Evolutionary conservation across 2,329 filamentous ascomycete genomes (phyloP), one percentile per base, ranked within the genome.

Genomic region (Coniochaeta sp.): DNA sequence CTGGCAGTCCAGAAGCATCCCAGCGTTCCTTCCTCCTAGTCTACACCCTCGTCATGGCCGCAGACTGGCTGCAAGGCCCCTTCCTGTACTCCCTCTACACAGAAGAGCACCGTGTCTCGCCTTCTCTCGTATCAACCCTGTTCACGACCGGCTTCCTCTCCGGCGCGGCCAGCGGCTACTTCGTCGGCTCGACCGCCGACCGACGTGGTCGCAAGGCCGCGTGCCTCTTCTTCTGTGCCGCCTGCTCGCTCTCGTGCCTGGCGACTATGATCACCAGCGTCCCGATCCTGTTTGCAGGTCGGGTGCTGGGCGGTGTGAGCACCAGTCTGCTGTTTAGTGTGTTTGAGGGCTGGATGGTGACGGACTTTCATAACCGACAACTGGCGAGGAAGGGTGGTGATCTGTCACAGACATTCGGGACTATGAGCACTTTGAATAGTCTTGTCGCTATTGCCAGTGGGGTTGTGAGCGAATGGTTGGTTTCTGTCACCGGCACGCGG

Each of bases 341-440:
- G 12, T 85, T 86, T 62, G 82, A 86, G 64, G 79, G 81, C 54
- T 86, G 83, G 83, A 79, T 86, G 74, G 79, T 86, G 31, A 76
- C 80, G 54, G 82, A 86, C 65, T 86, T 79, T 62, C 77, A 81
- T 61, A 68, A 72, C 26, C 71, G 76, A 44, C 74, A 75, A 17
- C 66, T 83, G 8, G 73, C 76, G 44, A 70, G 77, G 19, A 70
- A 69, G 7, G 73, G 74, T 8, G 68, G 73, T 8, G 76, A 76
- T 38, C 72, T 87, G 33, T 77, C 78, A 58, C 71, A 73, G 34
- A 76, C 86, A 24, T 85, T 83, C 67, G 81, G 80, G 6, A 71
- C 76, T 31, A 79, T 82, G 72, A 78, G 79, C 5, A 79, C 77
- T 2, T 65, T 83, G 61, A 87, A 81, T 69, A 79, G 81, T 56